Evolutionary conservation across 495 filamentous ascomycete species (phyloP).

Genomic region (Niebla homalea): DNA sequence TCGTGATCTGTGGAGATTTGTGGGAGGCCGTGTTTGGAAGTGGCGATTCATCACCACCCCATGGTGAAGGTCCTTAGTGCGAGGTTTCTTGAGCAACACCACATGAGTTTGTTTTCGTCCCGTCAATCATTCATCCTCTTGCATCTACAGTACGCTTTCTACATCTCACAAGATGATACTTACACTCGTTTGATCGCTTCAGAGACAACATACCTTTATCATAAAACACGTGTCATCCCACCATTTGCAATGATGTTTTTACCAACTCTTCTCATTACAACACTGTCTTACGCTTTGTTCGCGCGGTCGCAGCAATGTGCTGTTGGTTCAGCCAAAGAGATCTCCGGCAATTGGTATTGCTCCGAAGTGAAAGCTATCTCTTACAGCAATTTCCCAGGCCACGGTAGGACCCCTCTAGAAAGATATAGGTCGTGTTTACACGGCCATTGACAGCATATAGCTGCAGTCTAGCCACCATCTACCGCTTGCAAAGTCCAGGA

Average conservation of each 20-base stretch:
- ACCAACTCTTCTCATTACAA: neutral
- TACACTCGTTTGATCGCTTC: neutral
- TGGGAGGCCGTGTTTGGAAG: neutral
- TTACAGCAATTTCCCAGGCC: constrained; percentile 42
- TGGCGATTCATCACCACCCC: neutral
- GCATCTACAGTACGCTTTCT: neutral
- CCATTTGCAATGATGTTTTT: neutral
- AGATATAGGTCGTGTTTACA: no score
- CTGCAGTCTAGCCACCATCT: no score
- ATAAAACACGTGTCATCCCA: neutral
- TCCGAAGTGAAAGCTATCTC: constrained; percentile 42
- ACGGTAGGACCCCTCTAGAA: constrained; percentile 13
- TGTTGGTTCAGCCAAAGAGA: constrained; percentile 4
- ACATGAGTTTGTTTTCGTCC: no score
- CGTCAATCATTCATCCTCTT: neutral
- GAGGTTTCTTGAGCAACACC: no score
- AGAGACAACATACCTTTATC: neutral
- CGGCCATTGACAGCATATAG: no score
- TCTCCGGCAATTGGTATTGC: constrained; percentile 36
- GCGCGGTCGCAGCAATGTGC: neutral
- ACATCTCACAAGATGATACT: neutral
- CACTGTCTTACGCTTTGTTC: neutral
- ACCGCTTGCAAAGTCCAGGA: no score
- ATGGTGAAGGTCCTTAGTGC: no score
- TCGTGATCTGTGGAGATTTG: no score